Evolutionary conservation across 2,329 filamentous ascomycete genomes (phyloP).

Genomic region (Ophiostoma novo-ulmi): DNA sequence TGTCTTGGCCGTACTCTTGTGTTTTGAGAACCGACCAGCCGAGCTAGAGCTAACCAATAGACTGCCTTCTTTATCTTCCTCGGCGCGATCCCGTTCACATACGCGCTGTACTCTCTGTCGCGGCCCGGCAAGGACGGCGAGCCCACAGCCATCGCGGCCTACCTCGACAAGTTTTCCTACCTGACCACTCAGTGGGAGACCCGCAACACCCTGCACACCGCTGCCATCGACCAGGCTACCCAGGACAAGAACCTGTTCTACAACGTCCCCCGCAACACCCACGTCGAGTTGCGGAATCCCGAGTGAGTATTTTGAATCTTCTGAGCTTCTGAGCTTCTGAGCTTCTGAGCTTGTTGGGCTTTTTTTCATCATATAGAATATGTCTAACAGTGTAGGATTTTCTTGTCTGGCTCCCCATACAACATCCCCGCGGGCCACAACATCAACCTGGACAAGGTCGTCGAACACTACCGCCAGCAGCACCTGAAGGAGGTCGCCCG

Average conservation of each 20-base stretch:
- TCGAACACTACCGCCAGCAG: constrained; percentile 53
- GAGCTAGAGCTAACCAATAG: not conserved
- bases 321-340: no score
- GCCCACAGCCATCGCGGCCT: constrained; percentile 42
- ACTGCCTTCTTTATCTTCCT: constrained; percentile 28
- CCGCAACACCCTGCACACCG: constrained; percentile 50
- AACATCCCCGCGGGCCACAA: constrained; percentile 54
- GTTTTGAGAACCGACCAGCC: not conserved
- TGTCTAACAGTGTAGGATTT: constrained; percentile 37
- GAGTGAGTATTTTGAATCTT: constrained; percentile 45
- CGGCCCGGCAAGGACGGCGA: constrained; percentile 48
- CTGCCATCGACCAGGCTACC: constrained; percentile 51
- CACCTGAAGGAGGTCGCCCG: constrained; percentile 52
- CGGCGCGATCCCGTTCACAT: constrained; percentile 42
- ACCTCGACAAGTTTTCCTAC: constrained; percentile 45
- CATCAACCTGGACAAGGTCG: constrained; percentile 50
- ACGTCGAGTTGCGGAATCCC: constrained; percentile 51
- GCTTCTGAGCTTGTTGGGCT: no score
- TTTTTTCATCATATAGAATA: not conserved
- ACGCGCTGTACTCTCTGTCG: constrained; percentile 46
- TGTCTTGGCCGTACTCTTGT: constrained; percentile 30
- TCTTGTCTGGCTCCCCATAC: constrained; percentile 47
- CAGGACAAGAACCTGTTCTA: constrained; percentile 53
- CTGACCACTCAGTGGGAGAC: constrained; percentile 47
- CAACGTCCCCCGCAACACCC: constrained; percentile 42